Base-by-base conservation (phyloP, 768 basidiomycete species). In the Boletus subcaerulescens region DNA sequence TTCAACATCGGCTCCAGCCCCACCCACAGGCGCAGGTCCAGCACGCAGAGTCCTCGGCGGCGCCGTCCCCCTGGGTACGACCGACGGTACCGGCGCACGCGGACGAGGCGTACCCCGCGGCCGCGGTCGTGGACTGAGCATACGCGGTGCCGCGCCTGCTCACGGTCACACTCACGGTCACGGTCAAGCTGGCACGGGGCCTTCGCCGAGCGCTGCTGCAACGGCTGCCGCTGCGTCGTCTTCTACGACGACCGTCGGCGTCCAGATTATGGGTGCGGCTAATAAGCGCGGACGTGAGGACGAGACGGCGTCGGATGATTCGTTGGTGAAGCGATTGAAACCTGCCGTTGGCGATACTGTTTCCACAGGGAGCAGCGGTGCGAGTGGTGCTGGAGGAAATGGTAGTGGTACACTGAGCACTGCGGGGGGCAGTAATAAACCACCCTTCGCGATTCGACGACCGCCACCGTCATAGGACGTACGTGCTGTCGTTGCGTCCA, bases 261-360 rank as follows among this genome's bases (percentile, higher is more conserved):
- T 85, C 39, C 79, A 80, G 14, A 86, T 87, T 43, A 78, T 82
- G 61, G 86, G 86, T 33, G 86, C 86, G 6, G 84, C 85, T 15
- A 71, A 61, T 32, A 89, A 89, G 60, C 80, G 87, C 26, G 77
- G 81, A 33, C 77, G 86, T 40, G 87, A 89, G 58, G 83, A 84
- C 31, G 75, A 73, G 12, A 66, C 71, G 24, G 63, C 20, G 20
- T 66, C n/a, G 0, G 84, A 84, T 18, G 83, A 84, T 61, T 80
- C 85, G 11, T 72, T 88, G 32, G 84, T 80, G 0, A 89, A 89
- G 64, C 81, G 87, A 42, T 57, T 86, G 49, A 88, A 86, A 64
- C 82, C 82, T 45, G 80, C 82, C 3, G 80, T 80, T 3, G 52
- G 35, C 3, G 65, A 68, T 24, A 48, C 29, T 7, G 18, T 15